phyloP scores from a whole-genome alignment of 2,329 filamentous ascomycete species.

The Trichoderma oligosporum region DNA sequence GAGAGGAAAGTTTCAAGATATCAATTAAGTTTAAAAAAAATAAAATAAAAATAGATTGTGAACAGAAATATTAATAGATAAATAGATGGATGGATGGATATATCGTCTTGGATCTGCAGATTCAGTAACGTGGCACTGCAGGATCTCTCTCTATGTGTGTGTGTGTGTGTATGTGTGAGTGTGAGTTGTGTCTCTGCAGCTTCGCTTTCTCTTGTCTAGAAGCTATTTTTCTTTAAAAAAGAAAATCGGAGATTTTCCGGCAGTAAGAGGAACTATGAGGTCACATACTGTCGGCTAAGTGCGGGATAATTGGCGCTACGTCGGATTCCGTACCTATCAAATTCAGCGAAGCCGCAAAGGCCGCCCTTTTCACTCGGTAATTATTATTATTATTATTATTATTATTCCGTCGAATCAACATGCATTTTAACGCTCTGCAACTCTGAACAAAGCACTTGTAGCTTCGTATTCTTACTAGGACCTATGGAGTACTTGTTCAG shows the following conservation, averaged over 20 bases:
- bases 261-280: background rate
- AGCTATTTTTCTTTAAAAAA: too few species aligned
- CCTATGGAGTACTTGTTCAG: too few species aligned
- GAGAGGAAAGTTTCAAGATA: background rate
- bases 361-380: too few species aligned
- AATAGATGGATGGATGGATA: background rate
- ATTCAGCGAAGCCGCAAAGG: background rate
- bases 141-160: too few species aligned
- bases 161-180: too few species aligned
- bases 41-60: background rate
- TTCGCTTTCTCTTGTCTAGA: background rate
- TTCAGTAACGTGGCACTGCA: background rate
- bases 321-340: too few species aligned
- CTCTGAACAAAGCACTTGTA: too few species aligned
- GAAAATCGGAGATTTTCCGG: slow-evolving; percentile 2
- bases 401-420: background rate
- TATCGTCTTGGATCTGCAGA: background rate
- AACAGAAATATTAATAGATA: too few species aligned
- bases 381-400: too few species aligned
- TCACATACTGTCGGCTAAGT: slow-evolving; percentile 9
- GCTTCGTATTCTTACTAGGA: too few species aligned
- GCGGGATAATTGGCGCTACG: slow-evolving; percentile 6
- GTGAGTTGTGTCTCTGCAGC: background rate
- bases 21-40: background rate
- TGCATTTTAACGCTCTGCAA: too few species aligned